Conservation (phyloP, 306 rosid species). For the Casuarina cunninghamiana region DNA sequence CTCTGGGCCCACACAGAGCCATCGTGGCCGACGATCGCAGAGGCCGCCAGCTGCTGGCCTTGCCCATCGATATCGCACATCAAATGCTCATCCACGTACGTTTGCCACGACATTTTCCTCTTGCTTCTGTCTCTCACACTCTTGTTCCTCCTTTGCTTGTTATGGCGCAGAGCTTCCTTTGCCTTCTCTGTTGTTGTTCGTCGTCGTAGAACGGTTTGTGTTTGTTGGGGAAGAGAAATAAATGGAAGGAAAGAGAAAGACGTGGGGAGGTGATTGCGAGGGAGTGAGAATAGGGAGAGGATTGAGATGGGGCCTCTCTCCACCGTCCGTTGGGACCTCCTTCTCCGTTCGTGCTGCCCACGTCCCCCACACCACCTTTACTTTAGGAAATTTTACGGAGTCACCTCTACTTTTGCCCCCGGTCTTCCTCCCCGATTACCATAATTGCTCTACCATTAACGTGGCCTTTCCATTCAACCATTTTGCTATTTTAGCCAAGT, state of each 20-base stretch:
- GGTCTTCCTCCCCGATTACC: constrained; percentile 13
- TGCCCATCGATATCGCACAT: constrained; percentile 92
- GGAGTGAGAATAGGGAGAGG: constrained; percentile 3
- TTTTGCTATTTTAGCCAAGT: not conserved
- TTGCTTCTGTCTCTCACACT: not conserved
- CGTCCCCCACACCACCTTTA: constrained; percentile 23
- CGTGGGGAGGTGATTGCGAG: constrained; percentile 20
- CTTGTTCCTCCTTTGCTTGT: not conserved
- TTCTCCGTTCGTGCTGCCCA: constrained; percentile 38
- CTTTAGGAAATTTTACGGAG: constrained; percentile 31
- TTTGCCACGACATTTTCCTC: constrained; percentile 84
- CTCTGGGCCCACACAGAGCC: constrained; percentile 95
- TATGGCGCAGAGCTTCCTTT: not conserved
- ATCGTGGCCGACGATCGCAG: constrained; percentile 85
- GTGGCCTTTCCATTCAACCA: too few relatives aligned
- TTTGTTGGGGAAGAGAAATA: constrained; percentile 27
- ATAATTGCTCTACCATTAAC: not conserved
- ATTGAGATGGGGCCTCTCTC: constrained; percentile 2
- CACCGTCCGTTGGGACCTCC: constrained; percentile 35
- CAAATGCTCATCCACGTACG: constrained; percentile 93
- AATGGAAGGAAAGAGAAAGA: constrained; percentile 19
- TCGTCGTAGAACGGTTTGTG: not conserved
- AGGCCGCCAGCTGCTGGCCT: constrained; percentile 65
- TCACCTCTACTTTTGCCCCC: constrained; percentile 2
- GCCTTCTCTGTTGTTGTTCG: not conserved